These are phyloP conservation scores for Colletotrichum magnum DNA, from an alignment of 2,329 filamentous ascomycete genomes.

Conservation along the genomic window DNA sequence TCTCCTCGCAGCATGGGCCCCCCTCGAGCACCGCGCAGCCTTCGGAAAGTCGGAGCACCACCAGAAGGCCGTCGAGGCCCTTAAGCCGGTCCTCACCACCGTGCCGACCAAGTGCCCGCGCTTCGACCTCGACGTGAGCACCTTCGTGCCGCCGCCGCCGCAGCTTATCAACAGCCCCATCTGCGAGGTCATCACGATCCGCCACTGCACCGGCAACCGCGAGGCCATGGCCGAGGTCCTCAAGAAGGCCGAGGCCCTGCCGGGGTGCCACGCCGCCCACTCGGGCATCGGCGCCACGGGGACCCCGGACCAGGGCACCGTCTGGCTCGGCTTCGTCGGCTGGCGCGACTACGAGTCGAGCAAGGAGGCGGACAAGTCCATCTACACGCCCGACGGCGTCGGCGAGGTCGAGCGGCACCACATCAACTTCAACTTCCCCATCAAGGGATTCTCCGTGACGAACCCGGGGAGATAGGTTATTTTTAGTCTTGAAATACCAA, in stretches of 20 bases:
- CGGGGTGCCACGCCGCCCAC: constrained; percentile 25
- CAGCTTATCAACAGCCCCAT: constrained; percentile 36
- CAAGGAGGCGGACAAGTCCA: constrained; percentile 25
- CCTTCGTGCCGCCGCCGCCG: constrained; percentile 27
- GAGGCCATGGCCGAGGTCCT: constrained; percentile 17
- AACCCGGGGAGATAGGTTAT: constrained; percentile 31
- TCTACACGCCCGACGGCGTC: constrained; percentile 14
- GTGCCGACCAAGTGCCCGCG: constrained; percentile 27
- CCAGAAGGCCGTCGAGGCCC: constrained; percentile 27
- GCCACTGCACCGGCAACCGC: constrained; percentile 20
- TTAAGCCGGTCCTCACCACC: constrained; percentile 15
- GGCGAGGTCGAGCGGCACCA: constrained; percentile 29
- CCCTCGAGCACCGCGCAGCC: constrained; percentile 18
- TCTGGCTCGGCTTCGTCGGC: constrained; percentile 29
- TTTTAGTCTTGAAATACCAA: neutral
- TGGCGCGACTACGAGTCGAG: constrained; percentile 35
- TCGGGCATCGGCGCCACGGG: constrained; percentile 16
- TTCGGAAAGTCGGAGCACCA: constrained; percentile 31
- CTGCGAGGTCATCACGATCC: constrained; percentile 29
- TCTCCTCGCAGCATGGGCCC: constrained; percentile 12
- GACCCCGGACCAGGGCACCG: constrained; percentile 22
- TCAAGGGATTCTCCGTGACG: constrained; percentile 37
- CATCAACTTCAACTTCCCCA: constrained; percentile 38
- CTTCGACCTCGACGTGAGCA: constrained; percentile 18
- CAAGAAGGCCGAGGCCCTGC: constrained; percentile 21